Evolutionary conservation across 2,329 filamentous ascomycete species (phyloP).

Genomic region (Neofusicoccum laricinum): DNA sequence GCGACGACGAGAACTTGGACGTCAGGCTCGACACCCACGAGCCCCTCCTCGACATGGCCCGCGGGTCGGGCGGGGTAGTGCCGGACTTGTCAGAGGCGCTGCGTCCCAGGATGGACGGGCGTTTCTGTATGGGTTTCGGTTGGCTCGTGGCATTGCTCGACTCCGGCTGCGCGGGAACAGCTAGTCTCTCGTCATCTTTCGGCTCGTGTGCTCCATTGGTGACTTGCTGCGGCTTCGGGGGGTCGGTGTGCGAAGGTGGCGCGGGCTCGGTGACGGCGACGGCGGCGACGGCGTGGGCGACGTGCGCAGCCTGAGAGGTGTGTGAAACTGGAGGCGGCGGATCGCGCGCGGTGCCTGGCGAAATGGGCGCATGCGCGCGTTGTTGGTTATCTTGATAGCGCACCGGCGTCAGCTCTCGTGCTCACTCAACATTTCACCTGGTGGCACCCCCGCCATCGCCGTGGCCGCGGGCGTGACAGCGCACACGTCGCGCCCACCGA

Average conservation of each 20-base stretch:
- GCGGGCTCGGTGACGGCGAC: not conserved
- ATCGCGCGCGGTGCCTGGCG: not conserved
- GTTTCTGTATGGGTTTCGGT: constrained; percentile 31
- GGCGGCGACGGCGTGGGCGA: not conserved
- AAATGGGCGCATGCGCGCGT: not conserved
- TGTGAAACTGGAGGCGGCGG: not conserved
- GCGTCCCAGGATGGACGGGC: constrained; percentile 44
- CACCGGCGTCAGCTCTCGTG: not conserved
- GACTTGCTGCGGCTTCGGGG: not conserved
- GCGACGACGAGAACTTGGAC: constrained; percentile 77
- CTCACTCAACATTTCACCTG: not conserved
- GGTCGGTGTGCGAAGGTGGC: not conserved
- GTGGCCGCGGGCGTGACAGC: not conserved
- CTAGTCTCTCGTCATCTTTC: not conserved
- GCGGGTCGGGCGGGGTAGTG: constrained; percentile 28
- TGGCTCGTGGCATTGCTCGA: constrained; percentile 15
- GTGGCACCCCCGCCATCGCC: not conserved
- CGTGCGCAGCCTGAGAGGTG: not conserved
- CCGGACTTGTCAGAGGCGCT: constrained; percentile 36
- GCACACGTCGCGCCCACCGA: constrained; percentile 20
- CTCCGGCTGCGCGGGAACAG: not conserved
- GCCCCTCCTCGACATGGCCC: constrained; percentile 52
- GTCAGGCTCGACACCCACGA: constrained; percentile 95
- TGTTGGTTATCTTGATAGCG: constrained; percentile 3
- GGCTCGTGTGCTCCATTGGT: not conserved